Conservation (phyloP, 176 grass and related monocot genomes). For the Oropetium thomaeum region DNA sequence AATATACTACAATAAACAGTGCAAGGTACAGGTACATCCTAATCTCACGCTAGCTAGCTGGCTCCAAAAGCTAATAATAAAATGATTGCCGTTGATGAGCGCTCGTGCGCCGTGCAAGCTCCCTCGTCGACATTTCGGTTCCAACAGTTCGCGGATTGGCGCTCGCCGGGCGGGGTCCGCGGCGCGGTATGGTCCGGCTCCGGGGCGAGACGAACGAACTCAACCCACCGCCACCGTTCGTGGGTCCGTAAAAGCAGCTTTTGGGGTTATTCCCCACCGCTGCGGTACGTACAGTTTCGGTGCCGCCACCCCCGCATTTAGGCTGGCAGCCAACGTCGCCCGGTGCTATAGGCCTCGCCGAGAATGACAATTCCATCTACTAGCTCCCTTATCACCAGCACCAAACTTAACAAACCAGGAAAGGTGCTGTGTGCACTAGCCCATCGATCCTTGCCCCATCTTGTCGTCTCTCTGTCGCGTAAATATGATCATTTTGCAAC, state of each 20-base stretch:
- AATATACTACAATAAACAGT: slow-evolving; percentile 18
- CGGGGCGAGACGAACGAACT: background rate
- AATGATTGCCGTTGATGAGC: background rate
- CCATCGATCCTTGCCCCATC: slow-evolving; percentile 1
- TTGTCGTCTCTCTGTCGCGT: slow-evolving; percentile 14
- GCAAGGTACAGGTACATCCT: background rate
- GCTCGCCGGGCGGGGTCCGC: slow-evolving; percentile 6
- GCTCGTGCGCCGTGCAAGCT: slow-evolving; percentile 23
- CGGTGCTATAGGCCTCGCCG: slow-evolving; percentile 7
- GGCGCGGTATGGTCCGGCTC: slow-evolving; percentile 16
- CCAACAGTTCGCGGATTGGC: slow-evolving; percentile 19
- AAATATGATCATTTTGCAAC: background rate
- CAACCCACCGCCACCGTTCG: slow-evolving; percentile 19
- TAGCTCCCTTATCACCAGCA: background rate
- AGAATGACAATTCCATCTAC: background rate
- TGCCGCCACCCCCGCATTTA: slow-evolving; percentile 2
- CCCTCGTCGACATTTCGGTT: slow-evolving; percentile 1
- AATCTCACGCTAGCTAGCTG: background rate
- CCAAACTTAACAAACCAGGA: background rate
- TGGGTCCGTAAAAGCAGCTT: slow-evolving; percentile 23
- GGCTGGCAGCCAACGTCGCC: background rate
- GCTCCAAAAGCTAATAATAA: background rate
- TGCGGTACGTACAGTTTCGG: background rate
- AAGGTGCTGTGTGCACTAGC: background rate
- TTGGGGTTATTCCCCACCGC: slow-evolving; percentile 24